Conservation (phyloP, 805 yeast genomes). For the Ogataea ramenticola region DNA sequence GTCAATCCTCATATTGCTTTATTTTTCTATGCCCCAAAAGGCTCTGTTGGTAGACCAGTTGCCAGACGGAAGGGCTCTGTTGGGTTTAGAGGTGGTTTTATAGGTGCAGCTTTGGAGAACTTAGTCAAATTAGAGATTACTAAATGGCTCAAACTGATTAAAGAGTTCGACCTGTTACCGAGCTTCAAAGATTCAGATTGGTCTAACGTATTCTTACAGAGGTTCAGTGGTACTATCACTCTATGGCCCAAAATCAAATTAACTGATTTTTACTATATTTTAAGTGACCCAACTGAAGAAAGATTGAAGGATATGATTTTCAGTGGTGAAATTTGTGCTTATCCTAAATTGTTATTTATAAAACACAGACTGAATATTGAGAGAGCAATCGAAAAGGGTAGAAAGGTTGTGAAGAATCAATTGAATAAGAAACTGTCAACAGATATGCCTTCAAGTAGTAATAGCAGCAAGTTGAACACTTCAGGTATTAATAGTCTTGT, state of each 20-base stretch:
- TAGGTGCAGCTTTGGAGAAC: constrained; percentile 66
- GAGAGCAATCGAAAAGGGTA: constrained; percentile 50
- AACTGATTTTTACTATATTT: constrained; percentile 53
- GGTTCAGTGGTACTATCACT: constrained; percentile 69
- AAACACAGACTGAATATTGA: constrained; percentile 61
- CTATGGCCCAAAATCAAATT: constrained; percentile 63
- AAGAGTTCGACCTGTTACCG: constrained; percentile 61
- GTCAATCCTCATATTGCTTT: constrained; percentile 77
- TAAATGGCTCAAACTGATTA: constrained; percentile 69
- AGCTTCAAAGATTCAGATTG: constrained; percentile 68
- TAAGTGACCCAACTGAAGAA: constrained; percentile 61
- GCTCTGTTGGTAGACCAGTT: constrained; percentile 76
- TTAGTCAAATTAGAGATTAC: constrained; percentile 63
- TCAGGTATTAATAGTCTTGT: background rate
- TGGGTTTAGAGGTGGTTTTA: constrained; percentile 69
- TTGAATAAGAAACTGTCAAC: background rate
- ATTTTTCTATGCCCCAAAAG: constrained; percentile 72
- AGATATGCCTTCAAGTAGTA: too few species aligned
- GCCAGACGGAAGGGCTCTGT: constrained; percentile 42
- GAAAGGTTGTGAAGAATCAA: constrained; percentile 19
- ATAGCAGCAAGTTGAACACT: too few species aligned
- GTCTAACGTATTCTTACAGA: constrained; percentile 70
- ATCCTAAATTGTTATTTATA: constrained; percentile 59
- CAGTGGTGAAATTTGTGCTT: constrained; percentile 60
- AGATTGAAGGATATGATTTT: constrained; percentile 46